Evolutionary conservation across 371 early-diverging fungal genomes (phyloP).

Genomic region (Funneliformis caledonium): DNA sequence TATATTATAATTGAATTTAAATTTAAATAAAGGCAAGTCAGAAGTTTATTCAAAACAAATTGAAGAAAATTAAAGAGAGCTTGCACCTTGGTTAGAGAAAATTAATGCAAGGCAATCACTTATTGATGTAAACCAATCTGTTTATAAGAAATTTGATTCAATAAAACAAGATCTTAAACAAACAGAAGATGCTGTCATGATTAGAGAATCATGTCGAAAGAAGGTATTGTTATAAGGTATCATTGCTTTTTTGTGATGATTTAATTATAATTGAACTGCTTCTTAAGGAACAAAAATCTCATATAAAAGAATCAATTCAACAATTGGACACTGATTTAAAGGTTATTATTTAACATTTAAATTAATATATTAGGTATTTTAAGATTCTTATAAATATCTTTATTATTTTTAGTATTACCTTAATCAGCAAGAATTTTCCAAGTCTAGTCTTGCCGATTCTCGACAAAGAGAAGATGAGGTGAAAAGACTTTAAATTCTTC

Average conservation of each 20-base stretch:
- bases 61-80: slow-evolving; percentile 74
- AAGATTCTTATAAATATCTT: too few relatives aligned
- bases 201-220: slow-evolving; percentile 44
- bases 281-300: slow-evolving; percentile 43
- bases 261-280: neutral
- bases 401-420: too few relatives aligned
- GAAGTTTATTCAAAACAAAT: slow-evolving; percentile 64
- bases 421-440: too few relatives aligned
- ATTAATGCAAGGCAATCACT: slow-evolving; percentile 71
- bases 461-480: too few relatives aligned
- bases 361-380: too few relatives aligned
- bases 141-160: slow-evolving; percentile 64
- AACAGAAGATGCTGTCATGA: slow-evolving; percentile 60
- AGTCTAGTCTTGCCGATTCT: too few relatives aligned
- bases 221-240: slow-evolving; percentile 45
- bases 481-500: too few relatives aligned
- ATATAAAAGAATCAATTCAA: neutral
- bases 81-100: slow-evolving; percentile 87
- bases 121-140: slow-evolving; percentile 81
- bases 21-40: neutral
- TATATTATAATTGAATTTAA: neutral
- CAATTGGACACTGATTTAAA: too few relatives aligned
- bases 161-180: slow-evolving; percentile 61
- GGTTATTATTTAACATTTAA: too few relatives aligned
- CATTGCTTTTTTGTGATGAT: neutral